Evolutionary conservation across 2,329 filamentous ascomycete genomes (phyloP), one percentile per base, ranked within the genome.

Genomic region (Dendrostoma leiphaemia): DNA sequence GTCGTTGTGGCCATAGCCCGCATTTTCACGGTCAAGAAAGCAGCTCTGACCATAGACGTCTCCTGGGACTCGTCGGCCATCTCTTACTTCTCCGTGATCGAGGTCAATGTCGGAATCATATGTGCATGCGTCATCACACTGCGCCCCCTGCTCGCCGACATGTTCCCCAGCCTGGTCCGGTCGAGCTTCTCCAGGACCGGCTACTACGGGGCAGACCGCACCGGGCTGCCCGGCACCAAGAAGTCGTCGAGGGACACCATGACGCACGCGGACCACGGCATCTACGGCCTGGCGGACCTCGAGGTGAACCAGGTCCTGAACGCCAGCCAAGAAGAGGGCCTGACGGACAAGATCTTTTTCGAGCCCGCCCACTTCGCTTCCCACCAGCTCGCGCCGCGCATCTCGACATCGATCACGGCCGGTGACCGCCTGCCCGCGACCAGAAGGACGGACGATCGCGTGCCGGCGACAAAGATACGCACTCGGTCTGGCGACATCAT

Each of bases 61-160:
- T 62, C 64, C 26, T 69, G 67, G 66, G 64, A 67, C 48, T 67
- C 67, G 28, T 61, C 65, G 2, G 60, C 64, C 7, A 64, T 66
- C 1, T 63, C 67, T 1, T 66, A 65, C 41, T 67, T 65, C 62
- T 65, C 65, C 10, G 61, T 65, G 43, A 63, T 65, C 28, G 67
- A 69, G 53, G 58, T 68, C 51, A 64, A 63, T 49, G 63, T 63
- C 21, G 65, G 61, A 23, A 67, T 69, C 13, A 31, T 65, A 3
- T 66, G 63, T 24, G 65, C 66, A 2, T 65, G 63, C 26, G 59
- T 68, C 21, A 66, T 65, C 7, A 62, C 66, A 9, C 57, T 69
- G 2, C 63, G 65, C 9, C 67, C 67, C 3, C 57, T 67, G 21
- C 53, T 69, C 28, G 50, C 58, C n/a, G 56, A 54, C 6, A 21